These are phyloP conservation scores for Puccinia novopanici DNA, from an alignment of 1,284 basidiomycete species.

Conservation along the genomic window DNA sequence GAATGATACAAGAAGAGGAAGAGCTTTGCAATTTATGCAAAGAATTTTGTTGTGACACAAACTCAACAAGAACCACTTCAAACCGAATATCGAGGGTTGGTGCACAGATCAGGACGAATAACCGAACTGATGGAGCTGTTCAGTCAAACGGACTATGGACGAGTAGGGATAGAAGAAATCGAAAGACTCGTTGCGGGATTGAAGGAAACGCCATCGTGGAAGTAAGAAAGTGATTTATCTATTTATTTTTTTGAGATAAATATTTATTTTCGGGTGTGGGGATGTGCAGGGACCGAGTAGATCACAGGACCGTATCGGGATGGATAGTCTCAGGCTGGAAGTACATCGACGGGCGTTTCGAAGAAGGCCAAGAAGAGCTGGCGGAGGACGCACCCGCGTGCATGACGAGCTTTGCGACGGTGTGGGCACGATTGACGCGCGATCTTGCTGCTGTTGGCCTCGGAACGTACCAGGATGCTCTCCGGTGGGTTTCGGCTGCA, in stretches of 20 bases:
- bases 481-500: conserved; percentile 9
- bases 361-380: background rate
- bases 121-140: background rate
- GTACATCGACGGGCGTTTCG: background rate
- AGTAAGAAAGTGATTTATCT: too few relatives aligned
- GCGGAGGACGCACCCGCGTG: background rate
- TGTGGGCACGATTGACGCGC: conserved; percentile 18
- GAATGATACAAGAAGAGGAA: too few relatives aligned
- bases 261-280: too few relatives aligned
- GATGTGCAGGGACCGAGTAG: background rate
- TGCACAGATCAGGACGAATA: background rate
- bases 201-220: background rate
- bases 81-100: too few relatives aligned
- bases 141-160: background rate
- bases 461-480: background rate
- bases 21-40: too few relatives aligned
- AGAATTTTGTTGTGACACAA: too few relatives aligned
- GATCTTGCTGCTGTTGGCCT: background rate
- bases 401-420: background rate
- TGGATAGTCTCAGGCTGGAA: conserved; percentile 13
- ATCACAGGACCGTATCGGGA: background rate
- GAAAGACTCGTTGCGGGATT: conserved; percentile 1
- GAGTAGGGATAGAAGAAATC: background rate
- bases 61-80: too few relatives aligned
- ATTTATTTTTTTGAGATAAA: too few relatives aligned